A percentile compares a stretch with the other conserved stretches of the same genome.
Conservation (phyloP, 495 filamentous ascomycete species). For the Hypomontagnella monticulosa region DNA sequence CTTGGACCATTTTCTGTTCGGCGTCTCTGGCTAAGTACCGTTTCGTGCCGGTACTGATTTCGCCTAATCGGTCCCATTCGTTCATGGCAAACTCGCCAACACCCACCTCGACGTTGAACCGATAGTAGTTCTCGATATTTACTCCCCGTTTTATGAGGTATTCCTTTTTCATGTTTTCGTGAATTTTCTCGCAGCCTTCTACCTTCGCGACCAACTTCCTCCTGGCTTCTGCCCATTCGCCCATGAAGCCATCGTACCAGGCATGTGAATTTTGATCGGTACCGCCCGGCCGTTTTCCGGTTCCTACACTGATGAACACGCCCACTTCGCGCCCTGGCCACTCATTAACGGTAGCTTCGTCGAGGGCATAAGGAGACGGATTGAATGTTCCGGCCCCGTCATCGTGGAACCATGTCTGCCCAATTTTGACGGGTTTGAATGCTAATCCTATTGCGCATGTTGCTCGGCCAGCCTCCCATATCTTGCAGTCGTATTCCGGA, state of each 20-base stretch:
- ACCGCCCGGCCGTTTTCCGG: slow-evolving; percentile 82
- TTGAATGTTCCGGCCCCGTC: slow-evolving; percentile 94
- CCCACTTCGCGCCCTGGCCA: slow-evolving; percentile 93
- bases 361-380: slow-evolving; percentile 82
- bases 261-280: slow-evolving; percentile 72
- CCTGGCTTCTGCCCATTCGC: slow-evolving; percentile 90
- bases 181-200: slow-evolving; percentile 92
- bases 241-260: slow-evolving; percentile 95
- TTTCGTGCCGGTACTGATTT: slow-evolving; percentile 91
- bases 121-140: slow-evolving; percentile 90
- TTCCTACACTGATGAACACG: slow-evolving; percentile 90
- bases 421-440: slow-evolving; percentile 95
- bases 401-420: slow-evolving; percentile 91
- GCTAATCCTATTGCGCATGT: slow-evolving; percentile 90
- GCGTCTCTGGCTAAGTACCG: slow-evolving; percentile 79
- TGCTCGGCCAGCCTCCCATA: slow-evolving; percentile 97
- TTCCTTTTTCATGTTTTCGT: slow-evolving; percentile 81
- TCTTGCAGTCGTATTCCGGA: slow-evolving; percentile 87
- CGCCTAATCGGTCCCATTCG: slow-evolving; percentile 91
- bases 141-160: slow-evolving; percentile 80
- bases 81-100: slow-evolving; percentile 99
- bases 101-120: slow-evolving; percentile 96
- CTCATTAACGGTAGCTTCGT: slow-evolving; percentile 91
- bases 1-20: slow-evolving; percentile 77
- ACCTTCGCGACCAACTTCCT: slow-evolving; percentile 86